These are phyloP conservation scores for Aureobasidium melanogenum DNA, from an alignment of 2,329 filamentous ascomycete species.

Conservation along the genomic window DNA sequence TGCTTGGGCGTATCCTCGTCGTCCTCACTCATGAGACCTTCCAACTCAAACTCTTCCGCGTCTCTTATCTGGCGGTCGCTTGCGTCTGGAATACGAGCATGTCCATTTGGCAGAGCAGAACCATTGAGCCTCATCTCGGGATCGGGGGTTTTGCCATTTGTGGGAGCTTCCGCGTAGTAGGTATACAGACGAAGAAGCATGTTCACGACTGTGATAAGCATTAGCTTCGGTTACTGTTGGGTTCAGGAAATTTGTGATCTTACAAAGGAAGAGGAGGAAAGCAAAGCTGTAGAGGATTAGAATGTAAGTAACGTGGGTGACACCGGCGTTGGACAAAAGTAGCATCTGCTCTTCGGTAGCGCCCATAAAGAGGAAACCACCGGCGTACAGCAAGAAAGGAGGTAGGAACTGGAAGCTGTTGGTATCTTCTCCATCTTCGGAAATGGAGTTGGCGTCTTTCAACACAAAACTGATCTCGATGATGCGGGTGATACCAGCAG, in stretches of 20 bases:
- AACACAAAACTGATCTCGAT: conserved; percentile 88
- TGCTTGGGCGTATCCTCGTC: conserved; percentile 45
- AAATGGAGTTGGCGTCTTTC: conserved; percentile 50
- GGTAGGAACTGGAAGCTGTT: conserved; percentile 43
- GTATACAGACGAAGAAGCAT: conserved; percentile 82
- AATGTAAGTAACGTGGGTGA: conserved; percentile 87
- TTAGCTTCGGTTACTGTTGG: not conserved
- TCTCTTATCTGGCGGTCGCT: conserved; percentile 58
- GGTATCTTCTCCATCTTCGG: conserved; percentile 22
- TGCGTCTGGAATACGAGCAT: conserved; percentile 31
- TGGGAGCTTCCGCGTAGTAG: conserved; percentile 43
- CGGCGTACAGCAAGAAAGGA: conserved; percentile 64
- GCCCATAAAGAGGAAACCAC: conserved; percentile 95
- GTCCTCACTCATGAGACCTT: conserved; percentile 81
- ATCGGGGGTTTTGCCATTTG: conserved; percentile 28
- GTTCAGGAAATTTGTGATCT: conserved; percentile 22
- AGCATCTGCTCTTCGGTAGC: conserved; percentile 95
- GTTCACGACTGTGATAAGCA: conserved; percentile 54
- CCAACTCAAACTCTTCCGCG: conserved; percentile 88
- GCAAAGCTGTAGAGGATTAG: conserved; percentile 85
- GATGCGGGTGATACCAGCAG: conserved; percentile 70
- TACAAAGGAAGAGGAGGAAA: conserved; percentile 82
- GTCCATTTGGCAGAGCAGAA: conserved; percentile 31
- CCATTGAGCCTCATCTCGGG: conserved; percentile 21
- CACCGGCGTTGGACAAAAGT: conserved; percentile 60